A percentile compares a stretch with the other conserved stretches of the same genome.
These are phyloP conservation scores for Pythium coloratum DNA, from an alignment of 352 stramenopile genomes.

Conservation along the genomic window DNA sequence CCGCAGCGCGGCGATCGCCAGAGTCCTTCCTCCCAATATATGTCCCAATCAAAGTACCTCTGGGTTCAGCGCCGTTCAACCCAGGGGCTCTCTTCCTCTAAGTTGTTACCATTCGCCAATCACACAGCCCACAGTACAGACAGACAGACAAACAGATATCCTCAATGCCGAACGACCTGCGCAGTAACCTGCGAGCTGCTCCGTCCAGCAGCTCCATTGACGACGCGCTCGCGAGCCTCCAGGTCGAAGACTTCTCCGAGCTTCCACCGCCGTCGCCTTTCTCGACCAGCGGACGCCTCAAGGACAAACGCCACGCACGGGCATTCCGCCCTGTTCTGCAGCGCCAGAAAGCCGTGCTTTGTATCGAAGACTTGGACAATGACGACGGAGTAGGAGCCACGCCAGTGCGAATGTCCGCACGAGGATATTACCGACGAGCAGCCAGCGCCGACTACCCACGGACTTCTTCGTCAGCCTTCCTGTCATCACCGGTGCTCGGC, in stretches of 20 bases:
- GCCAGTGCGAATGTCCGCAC: no score
- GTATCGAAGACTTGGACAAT: conserved; percentile 11
- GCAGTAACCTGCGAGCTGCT: background rate
- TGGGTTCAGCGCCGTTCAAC: background rate
- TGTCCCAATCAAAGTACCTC: no score
- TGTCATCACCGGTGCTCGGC: no score
- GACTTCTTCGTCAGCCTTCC: no score
- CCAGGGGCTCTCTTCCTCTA: background rate
- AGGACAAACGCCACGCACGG: background rate
- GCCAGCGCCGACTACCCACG: no score
- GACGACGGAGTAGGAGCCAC: no score
- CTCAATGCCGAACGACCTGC: background rate
- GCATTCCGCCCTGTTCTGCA: conserved; percentile 7
- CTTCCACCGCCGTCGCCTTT: background rate
- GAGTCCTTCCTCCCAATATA: no score
- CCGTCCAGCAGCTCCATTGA: conserved; percentile 5
- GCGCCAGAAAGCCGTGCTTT: conserved; percentile 14
- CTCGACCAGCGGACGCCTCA: background rate
- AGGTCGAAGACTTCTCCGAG: conserved; percentile 18
- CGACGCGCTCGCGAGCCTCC: background rate
- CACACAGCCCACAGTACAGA: background rate
- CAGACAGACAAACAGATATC: background rate
- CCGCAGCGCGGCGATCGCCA: background rate
- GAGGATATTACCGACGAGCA: no score
- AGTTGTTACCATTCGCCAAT: no score